phyloP scores from a whole-genome alignment of 2,329 filamentous ascomycete genomes.

The Clonostachys rosea region DNA sequence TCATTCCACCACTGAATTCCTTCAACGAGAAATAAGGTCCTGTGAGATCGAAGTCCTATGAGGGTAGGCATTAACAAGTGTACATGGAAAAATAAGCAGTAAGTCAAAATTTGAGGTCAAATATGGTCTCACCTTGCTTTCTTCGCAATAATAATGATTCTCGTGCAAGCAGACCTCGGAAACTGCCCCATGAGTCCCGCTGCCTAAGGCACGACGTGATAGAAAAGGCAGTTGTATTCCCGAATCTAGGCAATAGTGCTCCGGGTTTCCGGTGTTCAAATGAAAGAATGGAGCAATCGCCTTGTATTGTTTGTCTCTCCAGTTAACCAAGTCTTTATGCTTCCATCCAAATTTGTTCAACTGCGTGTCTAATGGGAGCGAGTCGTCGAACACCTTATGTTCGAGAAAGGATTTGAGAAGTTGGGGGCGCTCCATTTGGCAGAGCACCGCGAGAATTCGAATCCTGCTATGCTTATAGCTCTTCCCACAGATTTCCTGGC shows the following conservation, averaged over 20 bases:
- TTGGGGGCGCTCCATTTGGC: not conserved
- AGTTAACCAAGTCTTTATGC: not conserved
- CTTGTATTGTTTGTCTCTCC: not conserved
- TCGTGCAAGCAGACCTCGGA: not conserved
- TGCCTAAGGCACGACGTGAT: not conserved
- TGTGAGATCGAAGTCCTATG: not conserved
- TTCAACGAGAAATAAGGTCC: not conserved
- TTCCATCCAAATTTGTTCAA: not conserved
- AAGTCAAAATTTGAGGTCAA: too few species aligned
- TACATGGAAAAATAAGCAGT: too few species aligned
- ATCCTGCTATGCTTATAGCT: not conserved
- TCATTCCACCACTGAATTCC: not conserved
- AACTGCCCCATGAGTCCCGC: not conserved
- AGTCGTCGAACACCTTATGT: not conserved
- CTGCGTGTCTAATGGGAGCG: not conserved
- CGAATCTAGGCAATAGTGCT: not conserved
- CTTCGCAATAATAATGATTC: not conserved
- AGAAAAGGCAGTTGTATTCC: not conserved
- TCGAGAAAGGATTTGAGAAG: not conserved
- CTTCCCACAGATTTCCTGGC: not conserved
- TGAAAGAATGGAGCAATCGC: not conserved
- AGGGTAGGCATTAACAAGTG: too few species aligned
- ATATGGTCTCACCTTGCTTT: too few species aligned
- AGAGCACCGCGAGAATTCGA: not conserved
- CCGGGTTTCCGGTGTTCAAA: not conserved